Evolutionary conservation across 2,329 filamentous ascomycete species (phyloP), one percentile per base, ranked within the genome.

Genomic region (Fusarium chaquense): DNA sequence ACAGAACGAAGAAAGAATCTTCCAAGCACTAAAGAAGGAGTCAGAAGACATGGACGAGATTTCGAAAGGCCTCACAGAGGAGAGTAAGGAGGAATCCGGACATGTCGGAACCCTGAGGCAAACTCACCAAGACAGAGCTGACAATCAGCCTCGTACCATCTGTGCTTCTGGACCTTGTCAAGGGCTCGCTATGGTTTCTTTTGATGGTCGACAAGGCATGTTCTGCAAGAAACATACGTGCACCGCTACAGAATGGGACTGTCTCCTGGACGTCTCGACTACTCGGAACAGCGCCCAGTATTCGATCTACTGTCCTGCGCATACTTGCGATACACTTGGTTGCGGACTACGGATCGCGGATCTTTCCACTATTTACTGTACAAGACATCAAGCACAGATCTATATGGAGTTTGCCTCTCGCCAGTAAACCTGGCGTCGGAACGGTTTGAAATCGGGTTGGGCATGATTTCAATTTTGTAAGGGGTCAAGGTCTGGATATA

Each of bases 201-300:
- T 6, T 2, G 35, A 60, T 24, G 67, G 62, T 3, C 43, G 33
- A 1, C 35, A 24, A 6, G 70, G 67, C 3, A 15, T 54, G 11
- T 75, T 70, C 28, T 75, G 73, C 44, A 24, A 52, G 46, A 46
- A 35, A 5, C 71, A 75, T 18, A 71, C 65, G 1, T 75, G 73
- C 45, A 56, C 53, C 10, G 68, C 71, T 15, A 20, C 26, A 1
- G 59, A 66, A 3, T 61, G 61, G 55, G 45, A 45, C 2, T 75
- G 67, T 18, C 45, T 75, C 11, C 16, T 46, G 13, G 63, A 72
- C 20, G 41, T 56, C 6, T 63, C 50, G 5, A 67, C 40, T 1
- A 44, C 45, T 15, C 20, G 3, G 1, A 26, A 57, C n/a, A 36
- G 45, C 1, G 11, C 18, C 7, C 40, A 55, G 20, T 6, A 22